Conservation (phyloP, 345 rosid genomes). For the Populus tremula region DNA sequence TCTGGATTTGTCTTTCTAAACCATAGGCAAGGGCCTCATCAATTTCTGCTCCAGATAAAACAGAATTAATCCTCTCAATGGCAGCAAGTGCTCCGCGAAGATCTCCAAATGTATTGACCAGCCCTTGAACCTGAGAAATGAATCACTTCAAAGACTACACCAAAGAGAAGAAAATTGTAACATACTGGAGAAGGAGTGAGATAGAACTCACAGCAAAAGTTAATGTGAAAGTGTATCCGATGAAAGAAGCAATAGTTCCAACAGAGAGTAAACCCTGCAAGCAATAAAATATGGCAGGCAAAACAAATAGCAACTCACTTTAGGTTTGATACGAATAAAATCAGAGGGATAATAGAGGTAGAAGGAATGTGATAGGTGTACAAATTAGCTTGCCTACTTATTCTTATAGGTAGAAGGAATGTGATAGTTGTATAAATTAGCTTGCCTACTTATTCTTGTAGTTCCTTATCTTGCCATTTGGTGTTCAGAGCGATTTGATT, state of each 20-base stretch:
- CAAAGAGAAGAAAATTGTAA: conserved; percentile 7
- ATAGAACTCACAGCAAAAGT: conserved; percentile 78
- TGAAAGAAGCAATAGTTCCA: conserved; percentile 87
- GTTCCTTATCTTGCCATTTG: not conserved
- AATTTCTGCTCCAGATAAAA: conserved; percentile 66
- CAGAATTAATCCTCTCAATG: conserved; percentile 81
- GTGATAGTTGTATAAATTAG: not conserved
- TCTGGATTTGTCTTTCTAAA: conserved; percentile 72
- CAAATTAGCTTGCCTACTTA: not conserved
- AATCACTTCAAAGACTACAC: conserved; percentile 14
- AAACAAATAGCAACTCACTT: not conserved
- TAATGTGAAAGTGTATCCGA: conserved; percentile 90
- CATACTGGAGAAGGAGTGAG: conserved; percentile 12
- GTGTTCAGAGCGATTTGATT: not conserved
- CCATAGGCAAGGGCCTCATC: conserved; percentile 93
- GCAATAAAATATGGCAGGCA: not conserved
- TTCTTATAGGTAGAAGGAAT: not conserved
- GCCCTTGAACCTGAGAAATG: conserved; percentile 77
- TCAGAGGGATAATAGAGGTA: not conserved
- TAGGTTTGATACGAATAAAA: not conserved
- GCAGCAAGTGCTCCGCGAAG: conserved; percentile 88
- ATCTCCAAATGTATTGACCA: conserved; percentile 93
- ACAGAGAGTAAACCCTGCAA: conserved; percentile 87
- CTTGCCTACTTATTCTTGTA: not conserved
- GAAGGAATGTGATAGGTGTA: not conserved